phyloP scores from a whole-genome alignment of 2,329 filamentous ascomycete species.

The Camillea tinctor region DNA sequence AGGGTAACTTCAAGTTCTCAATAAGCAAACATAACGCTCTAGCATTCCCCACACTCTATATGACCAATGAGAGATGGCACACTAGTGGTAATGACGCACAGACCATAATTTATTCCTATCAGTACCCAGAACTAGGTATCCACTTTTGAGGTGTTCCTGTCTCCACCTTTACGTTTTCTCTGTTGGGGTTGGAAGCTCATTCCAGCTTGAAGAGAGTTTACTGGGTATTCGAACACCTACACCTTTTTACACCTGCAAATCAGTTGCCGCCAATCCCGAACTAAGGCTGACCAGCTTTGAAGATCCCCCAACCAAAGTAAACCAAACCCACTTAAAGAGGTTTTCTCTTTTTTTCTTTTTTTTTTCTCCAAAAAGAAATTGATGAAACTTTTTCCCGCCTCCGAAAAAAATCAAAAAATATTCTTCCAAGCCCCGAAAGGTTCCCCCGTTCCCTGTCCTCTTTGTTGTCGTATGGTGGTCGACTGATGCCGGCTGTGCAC shows the following conservation, averaged over 20 bases:
- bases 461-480: neutral
- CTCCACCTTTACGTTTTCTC: neutral
- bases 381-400: constrained; percentile 26
- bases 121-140: too few species aligned
- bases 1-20: too few species aligned
- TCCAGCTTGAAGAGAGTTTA: too few species aligned
- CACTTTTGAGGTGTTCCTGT: too few species aligned
- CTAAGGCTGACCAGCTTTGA: neutral
- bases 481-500: neutral
- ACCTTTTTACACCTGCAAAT: neutral
- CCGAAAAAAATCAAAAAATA: constrained; percentile 9
- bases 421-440: too few species aligned
- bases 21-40: too few species aligned
- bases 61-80: too few species aligned
- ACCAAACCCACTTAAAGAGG: constrained; percentile 4
- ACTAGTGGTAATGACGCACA: too few species aligned
- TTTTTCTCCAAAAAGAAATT: neutral
- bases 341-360: neutral
- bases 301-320: constrained; percentile 5
- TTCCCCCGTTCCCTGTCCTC: too few species aligned
- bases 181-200: neutral
- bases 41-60: too few species aligned
- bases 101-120: too few species aligned
- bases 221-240: too few species aligned
- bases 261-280: neutral